phyloP scores from a whole-genome alignment of 169 alveolate species.

The Eimeria praecox region DNA sequence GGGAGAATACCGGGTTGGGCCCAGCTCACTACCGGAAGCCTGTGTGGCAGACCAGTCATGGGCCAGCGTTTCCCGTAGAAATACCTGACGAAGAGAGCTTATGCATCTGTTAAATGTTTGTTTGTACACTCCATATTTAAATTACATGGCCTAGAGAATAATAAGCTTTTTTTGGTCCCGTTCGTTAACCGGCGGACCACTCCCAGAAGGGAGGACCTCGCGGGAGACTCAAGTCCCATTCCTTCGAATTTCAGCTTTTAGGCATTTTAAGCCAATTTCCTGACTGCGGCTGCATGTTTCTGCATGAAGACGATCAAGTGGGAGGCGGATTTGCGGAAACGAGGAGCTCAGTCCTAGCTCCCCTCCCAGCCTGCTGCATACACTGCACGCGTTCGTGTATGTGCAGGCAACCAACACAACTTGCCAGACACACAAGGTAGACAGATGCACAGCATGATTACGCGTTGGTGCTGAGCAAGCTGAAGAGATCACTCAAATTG shows the following conservation, averaged over 20 bases:
- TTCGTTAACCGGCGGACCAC: background rate
- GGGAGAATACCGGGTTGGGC: no score
- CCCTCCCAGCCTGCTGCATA: no score
- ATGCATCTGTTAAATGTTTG: no score
- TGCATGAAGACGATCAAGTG: background rate
- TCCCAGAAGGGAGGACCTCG: background rate
- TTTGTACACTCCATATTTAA: no score
- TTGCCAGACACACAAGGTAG: no score
- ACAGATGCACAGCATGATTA: no score
- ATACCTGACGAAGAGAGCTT: background rate
- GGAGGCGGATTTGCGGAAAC: background rate
- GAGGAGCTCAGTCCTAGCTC: background rate
- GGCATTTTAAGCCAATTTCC: no score
- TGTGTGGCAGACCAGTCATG: background rate
- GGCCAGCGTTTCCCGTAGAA: background rate
- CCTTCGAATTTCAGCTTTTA: background rate
- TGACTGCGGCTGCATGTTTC: background rate
- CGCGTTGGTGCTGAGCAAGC: no score
- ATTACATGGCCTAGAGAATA: background rate
- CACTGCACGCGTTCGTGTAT: no score
- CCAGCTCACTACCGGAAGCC: background rate
- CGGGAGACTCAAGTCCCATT: background rate
- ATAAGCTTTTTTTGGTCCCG: background rate
- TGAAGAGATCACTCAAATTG: no score
- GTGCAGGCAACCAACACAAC: no score